Percentiles rank a stretch among this genome's conserved stretches.
Evolutionary conservation across 75 land plant species (phyloP).

Genomic region (Pseudotsuga menziesii): DNA sequence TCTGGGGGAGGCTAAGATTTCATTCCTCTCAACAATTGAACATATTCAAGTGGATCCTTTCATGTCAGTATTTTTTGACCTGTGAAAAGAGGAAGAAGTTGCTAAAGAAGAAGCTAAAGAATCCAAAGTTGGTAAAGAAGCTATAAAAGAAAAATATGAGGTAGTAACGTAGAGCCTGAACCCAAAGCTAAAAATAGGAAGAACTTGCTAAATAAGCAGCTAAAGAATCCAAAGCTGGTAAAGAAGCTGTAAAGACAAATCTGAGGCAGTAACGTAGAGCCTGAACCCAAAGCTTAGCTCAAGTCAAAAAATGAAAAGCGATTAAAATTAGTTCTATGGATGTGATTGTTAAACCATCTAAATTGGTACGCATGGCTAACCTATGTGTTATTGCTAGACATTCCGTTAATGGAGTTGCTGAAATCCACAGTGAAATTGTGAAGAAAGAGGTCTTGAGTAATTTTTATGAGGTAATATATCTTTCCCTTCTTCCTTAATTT

Average conservation of each 20-base stretch:
- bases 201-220: background rate
- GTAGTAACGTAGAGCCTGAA: constrained; percentile 23
- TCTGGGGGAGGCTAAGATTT: too few species aligned
- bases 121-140: constrained; percentile 4
- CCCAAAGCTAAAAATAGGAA: too few species aligned
- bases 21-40: too few species aligned
- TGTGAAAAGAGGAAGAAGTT: constrained; percentile 23
- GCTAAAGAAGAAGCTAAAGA: background rate
- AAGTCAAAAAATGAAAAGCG: background rate
- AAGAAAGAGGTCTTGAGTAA: constrained; percentile 89
- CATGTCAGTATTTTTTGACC: constrained; percentile 36
- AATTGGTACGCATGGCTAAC: constrained; percentile 89
- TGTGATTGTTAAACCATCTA: too few species aligned
- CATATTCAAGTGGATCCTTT: too few species aligned
- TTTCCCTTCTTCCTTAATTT: background rate
- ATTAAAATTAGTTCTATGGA: constrained; percentile 3
- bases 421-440: too few species aligned
- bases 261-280: constrained; percentile 24
- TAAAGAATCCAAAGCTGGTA: constrained; percentile 12
- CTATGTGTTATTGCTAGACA: constrained; percentile 97
- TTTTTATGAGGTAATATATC: too few species aligned
- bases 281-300: constrained; percentile 9
- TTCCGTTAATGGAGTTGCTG: constrained; percentile 97
- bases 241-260: constrained; percentile 15
- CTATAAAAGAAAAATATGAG: constrained; percentile 19